Evolutionary conservation across 306 rosid species (phyloP).

Genomic region (Vigna reflexopilosa): DNA sequence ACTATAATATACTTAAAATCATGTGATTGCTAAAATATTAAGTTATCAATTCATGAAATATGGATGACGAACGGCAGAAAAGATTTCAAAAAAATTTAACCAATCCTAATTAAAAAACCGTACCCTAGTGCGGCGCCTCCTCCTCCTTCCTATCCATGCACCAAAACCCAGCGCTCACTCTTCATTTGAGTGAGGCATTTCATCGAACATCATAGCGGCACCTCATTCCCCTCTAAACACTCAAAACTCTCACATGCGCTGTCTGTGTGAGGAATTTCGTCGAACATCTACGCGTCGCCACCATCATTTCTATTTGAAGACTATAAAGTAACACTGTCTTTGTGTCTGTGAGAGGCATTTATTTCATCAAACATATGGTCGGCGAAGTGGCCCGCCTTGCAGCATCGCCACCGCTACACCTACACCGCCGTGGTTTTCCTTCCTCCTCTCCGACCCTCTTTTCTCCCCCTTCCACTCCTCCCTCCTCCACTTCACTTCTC

Average conservation of each 20-base stretch:
- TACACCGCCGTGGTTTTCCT: slow-evolving; percentile 88
- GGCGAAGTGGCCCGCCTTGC: slow-evolving; percentile 95
- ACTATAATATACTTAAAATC: too few relatives aligned
- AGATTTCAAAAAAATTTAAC: too few relatives aligned
- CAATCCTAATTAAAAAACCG: neutral
- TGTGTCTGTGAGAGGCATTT: slow-evolving; percentile 18
- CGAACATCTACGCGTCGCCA: neutral
- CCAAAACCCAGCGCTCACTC: neutral
- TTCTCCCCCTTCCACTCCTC: slow-evolving; percentile 38
- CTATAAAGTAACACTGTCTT: too few relatives aligned
- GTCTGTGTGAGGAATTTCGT: neutral
- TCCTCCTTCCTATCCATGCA: neutral
- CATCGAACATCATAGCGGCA: neutral
- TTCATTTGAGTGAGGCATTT: neutral
- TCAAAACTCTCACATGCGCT: neutral
- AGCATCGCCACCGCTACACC: slow-evolving; percentile 96
- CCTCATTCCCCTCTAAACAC: neutral
- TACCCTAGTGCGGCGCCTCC: neutral
- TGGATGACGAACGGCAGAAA: too few relatives aligned
- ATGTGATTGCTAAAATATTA: too few relatives aligned
- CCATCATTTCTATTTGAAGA: neutral
- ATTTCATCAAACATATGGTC: slow-evolving; percentile 72
- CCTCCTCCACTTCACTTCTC: slow-evolving; percentile 50
- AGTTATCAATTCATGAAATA: too few relatives aligned
- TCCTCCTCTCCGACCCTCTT: slow-evolving; percentile 9